Conservation (phyloP, 345 rosid species). For the Odontarrhena argentea region DNA sequence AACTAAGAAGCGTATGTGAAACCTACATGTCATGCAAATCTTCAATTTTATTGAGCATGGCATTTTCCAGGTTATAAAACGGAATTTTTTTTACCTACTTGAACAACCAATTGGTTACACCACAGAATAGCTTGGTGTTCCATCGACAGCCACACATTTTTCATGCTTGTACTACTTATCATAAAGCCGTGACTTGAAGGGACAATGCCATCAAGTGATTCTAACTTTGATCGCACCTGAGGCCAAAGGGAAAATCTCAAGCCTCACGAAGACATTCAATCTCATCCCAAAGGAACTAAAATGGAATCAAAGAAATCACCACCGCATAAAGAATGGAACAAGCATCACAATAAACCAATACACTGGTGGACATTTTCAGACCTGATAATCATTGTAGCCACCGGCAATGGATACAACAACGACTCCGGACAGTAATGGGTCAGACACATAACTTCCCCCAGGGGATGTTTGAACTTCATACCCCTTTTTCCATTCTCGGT, state of each 20-base stretch:
- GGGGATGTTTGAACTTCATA: constrained; percentile 60
- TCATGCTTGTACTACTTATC: constrained; percentile 87
- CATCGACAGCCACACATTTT: constrained; percentile 97
- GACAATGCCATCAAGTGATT: constrained; percentile 89
- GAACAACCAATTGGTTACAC: constrained; percentile 98
- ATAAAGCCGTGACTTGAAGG: constrained; percentile 88
- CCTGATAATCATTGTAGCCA: constrained; percentile 95
- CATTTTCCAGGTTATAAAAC: constrained; percentile 19
- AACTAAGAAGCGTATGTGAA: constrained; percentile 93
- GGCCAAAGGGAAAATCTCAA: constrained; percentile 27
- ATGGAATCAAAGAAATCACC: constrained; percentile 21
- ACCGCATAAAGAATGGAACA: constrained; percentile 7
- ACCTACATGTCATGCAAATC: constrained; percentile 56
- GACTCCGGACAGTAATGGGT: constrained; percentile 70
- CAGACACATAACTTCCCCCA: constrained; percentile 56
- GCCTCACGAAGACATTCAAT: constrained; percentile 11
- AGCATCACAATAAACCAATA: constrained; percentile 3
- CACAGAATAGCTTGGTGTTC: constrained; percentile 98
- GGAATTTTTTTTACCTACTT: constrained; percentile 56
- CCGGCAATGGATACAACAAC: constrained; percentile 86
- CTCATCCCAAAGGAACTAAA: constrained; percentile 19
- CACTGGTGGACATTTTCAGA: constrained; percentile 31
- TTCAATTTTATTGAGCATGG: constrained; percentile 35
- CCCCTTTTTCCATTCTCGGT: constrained; percentile 84
- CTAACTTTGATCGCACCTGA: constrained; percentile 84